Evolutionary conservation across 176 grass and related monocot genomes (phyloP).

Genomic region (Tuctoria greenei): DNA sequence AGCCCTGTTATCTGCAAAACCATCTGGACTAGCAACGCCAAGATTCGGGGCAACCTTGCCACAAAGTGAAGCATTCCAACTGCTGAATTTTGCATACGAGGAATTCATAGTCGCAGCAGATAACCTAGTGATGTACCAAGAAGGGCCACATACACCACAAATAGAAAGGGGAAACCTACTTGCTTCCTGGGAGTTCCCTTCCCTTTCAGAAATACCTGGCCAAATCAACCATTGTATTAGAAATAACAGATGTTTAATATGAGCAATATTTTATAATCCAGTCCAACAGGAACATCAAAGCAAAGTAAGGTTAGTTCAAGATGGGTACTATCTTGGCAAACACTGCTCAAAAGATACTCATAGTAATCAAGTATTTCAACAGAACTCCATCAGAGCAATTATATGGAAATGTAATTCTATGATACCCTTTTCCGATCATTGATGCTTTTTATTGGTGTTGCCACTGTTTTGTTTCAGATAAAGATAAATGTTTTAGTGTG

Average conservation of each 20-base stretch:
- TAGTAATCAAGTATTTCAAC: background rate
- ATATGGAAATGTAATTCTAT: background rate
- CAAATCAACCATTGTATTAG: conserved; percentile 23
- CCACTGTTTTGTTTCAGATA: background rate
- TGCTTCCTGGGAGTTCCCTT: conserved; percentile 52
- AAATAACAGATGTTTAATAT: conserved; percentile 7
- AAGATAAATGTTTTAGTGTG: background rate
- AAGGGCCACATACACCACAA: conserved; percentile 84
- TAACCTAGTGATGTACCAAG: conserved; percentile 67
- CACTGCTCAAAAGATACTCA: background rate
- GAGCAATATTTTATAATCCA: background rate
- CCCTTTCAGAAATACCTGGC: conserved; percentile 57
- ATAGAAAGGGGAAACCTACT: conserved; percentile 75
- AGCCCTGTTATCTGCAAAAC: conserved; percentile 44
- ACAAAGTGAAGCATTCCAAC: background rate
- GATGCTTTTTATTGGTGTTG: background rate
- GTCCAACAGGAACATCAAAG: background rate
- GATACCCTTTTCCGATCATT: background rate
- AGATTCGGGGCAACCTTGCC: conserved; percentile 11
- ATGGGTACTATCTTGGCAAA: background rate
- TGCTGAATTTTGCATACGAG: background rate
- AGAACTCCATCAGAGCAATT: background rate
- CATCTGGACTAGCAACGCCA: conserved; percentile 30
- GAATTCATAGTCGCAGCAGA: conserved; percentile 61
- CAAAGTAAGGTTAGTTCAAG: background rate